Evolutionary conservation across 2,329 filamentous ascomycete genomes (phyloP).

Genomic region (Cryphonectria carpinicola): DNA sequence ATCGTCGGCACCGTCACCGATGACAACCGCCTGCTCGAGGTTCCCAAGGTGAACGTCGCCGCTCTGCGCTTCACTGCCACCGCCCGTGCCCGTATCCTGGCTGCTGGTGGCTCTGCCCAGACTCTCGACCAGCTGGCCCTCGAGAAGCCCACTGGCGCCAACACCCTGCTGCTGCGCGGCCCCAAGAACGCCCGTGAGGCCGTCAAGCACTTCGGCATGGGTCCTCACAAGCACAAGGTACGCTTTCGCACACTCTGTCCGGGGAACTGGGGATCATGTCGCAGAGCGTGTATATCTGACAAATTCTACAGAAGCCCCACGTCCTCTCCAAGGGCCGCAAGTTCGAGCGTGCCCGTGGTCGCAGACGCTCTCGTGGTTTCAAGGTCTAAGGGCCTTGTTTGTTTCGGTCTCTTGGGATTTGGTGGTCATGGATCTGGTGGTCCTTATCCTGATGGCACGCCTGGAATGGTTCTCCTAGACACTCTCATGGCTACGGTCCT

Average conservation of each 20-base stretch:
- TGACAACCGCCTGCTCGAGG: slow-evolving; percentile 88
- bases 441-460: slow-evolving; percentile 16
- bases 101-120: slow-evolving; percentile 91
- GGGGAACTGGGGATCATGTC: too few species aligned
- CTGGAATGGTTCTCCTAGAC: slow-evolving; percentile 25
- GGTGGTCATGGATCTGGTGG: slow-evolving; percentile 22
- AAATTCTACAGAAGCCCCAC: slow-evolving; percentile 77
- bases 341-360: slow-evolving; percentile 99
- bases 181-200: slow-evolving; percentile 98
- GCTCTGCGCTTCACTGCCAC: slow-evolving; percentile 97
- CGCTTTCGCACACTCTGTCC: slow-evolving; percentile 35
- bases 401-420: slow-evolving; percentile 22
- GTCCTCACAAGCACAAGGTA: slow-evolving; percentile 97
- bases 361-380: slow-evolving; percentile 98
- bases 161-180: slow-evolving; percentile 95
- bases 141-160: slow-evolving; percentile 91
- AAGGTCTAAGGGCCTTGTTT: slow-evolving; percentile 79
- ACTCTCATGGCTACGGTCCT: slow-evolving; percentile 17
- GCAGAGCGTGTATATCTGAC: slow-evolving; percentile 38
- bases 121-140: slow-evolving; percentile 98
- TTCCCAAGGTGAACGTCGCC: slow-evolving; percentile 92
- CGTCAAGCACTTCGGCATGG: slow-evolving; percentile 98
- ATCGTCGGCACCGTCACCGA: slow-evolving; percentile 95
- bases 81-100: slow-evolving; percentile 88
- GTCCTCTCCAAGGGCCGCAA: slow-evolving; percentile 99